Percentiles rank a stretch among this genome's conserved stretches.
phyloP scores from a whole-genome alignment of 352 stramenopile genomes.

The Thraustochytrium sp. region DNA sequence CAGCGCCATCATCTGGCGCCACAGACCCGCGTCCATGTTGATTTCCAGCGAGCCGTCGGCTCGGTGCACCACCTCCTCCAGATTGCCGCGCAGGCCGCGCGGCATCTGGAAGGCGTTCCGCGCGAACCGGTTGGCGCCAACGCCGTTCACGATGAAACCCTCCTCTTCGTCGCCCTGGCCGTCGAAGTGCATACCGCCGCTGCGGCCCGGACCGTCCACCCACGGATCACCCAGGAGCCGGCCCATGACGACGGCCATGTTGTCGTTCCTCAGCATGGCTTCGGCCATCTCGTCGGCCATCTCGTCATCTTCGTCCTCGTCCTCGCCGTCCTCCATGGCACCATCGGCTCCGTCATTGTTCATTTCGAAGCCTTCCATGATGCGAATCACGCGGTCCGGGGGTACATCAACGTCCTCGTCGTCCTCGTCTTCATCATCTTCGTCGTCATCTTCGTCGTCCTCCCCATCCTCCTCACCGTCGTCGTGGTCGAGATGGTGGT shows the following conservation, averaged over 20 bases:
- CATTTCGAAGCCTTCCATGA: no score
- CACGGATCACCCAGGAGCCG: not conserved
- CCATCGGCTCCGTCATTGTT: no score
- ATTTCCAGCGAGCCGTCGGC: not conserved
- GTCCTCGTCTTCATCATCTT: not conserved
- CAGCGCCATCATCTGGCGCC: not conserved
- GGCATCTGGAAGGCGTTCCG: not conserved
- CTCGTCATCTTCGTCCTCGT: not conserved
- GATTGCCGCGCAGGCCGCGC: not conserved
- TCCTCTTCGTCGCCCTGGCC: not conserved
- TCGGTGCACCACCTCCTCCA: not conserved
- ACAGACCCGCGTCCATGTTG: not conserved
- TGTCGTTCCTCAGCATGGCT: not conserved
- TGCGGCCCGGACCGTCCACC: not conserved
- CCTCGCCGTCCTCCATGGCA: not conserved
- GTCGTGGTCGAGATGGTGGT: not conserved
- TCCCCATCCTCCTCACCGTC: not conserved
- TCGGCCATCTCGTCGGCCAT: not conserved
- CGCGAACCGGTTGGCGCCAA: not conserved
- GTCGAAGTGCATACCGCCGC: not conserved
- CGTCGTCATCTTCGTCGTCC: not conserved
- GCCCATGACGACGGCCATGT: not conserved
- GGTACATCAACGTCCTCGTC: not conserved
- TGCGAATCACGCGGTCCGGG: not conserved
- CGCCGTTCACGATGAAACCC: not conserved